Base-by-base conservation (phyloP, 495 filamentous ascomycete species). In the Hyaloscypha finlandica region DNA sequence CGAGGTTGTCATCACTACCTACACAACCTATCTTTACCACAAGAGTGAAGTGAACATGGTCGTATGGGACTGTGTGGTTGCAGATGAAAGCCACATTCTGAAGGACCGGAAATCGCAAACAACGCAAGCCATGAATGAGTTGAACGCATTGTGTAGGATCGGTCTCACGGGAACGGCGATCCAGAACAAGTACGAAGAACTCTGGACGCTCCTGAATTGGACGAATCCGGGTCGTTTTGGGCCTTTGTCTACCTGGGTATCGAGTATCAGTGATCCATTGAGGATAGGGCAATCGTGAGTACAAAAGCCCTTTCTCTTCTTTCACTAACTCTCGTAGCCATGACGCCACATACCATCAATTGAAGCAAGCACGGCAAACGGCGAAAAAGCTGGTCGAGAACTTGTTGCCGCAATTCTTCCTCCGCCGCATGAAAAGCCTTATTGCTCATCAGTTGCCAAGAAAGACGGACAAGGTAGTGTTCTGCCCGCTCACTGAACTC, bases 191-290 rank as follows among this genome's bases (percentile, higher is more conserved):
- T 99, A 99, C 74, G 92, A 97, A 72, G 96, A 99, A 76, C 84
- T 99, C 2, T 99, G 95, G 95, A 95, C 93, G 4, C 81, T 99
- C 4, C 80, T 99, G 14, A 97, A 98, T 77, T 99, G 95, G 95
- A 93, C 93, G 1, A 96, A 97, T 72, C 95, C 95, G 1, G 96
- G 95, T 0, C 80, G 84, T 42, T 89, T 97, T 67, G 95, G 95
- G 3, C 90, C 92, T 0, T 78, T 91, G 11, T 81, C 82, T 19
- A 87, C 88, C 22, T 99, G 95, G 95, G 90, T 86, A 70, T 80
- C 82, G 33, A 84, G 84, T 57, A 92, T 99, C 64, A 87, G 89
- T 35, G 82, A 86, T 20, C 95, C 95, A 2, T 81, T 99, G 35
- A 92, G 88, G 68, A 80, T 92, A 51, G 96, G 95, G 2, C 95